These are phyloP conservation scores for Balansia obtecta DNA, from an alignment of 2,329 filamentous ascomycete genomes.

Conservation along the genomic window DNA sequence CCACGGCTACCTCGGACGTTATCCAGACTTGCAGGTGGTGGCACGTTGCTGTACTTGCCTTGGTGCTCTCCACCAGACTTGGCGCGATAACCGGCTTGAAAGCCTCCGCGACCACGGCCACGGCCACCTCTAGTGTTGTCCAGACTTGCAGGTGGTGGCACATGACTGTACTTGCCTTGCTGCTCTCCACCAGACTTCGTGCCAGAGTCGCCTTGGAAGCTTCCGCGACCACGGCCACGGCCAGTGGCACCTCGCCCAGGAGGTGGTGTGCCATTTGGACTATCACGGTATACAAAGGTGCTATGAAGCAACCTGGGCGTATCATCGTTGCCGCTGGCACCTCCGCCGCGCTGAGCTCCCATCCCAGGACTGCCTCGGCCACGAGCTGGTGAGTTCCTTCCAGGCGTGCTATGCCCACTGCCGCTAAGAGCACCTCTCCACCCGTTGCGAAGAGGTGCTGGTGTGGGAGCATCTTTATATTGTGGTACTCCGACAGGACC, in stretches of 20 bases:
- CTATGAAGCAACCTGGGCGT: slow-evolving; percentile 36
- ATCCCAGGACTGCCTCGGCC: slow-evolving; percentile 28
- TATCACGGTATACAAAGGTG: slow-evolving; percentile 38
- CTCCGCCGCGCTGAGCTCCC: slow-evolving; percentile 22
- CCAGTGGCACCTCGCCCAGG: slow-evolving; percentile 17
- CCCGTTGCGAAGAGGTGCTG: slow-evolving; percentile 40
- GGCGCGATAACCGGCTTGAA: slow-evolving; percentile 16
- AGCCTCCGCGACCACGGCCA: slow-evolving; percentile 19
- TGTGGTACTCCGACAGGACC: slow-evolving; percentile 49
- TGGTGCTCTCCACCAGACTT: slow-evolving; percentile 10
- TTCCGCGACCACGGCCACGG: slow-evolving; percentile 18
- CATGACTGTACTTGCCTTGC: slow-evolving; percentile 34
- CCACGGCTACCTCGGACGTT: slow-evolving; percentile 25
- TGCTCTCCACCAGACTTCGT: slow-evolving; percentile 10
- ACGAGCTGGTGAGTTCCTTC: slow-evolving; percentile 21
- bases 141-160: slow-evolving; percentile 48
- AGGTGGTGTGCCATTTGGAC: slow-evolving; percentile 16
- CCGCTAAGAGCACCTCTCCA: slow-evolving; percentile 47
- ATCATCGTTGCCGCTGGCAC: slow-evolving; percentile 10
- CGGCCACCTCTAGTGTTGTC: slow-evolving; percentile 29
- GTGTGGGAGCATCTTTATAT: slow-evolving; percentile 43
- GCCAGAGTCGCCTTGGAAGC: slow-evolving; percentile 17
- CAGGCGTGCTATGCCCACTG: slow-evolving; percentile 21
- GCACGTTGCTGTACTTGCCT: slow-evolving; percentile 39
- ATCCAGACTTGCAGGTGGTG: slow-evolving; percentile 47